Percentiles rank a stretch among this genome's conserved stretches.
Conservation (phyloP, 2,329 filamentous ascomycete genomes). For the Fusarium nurragi region DNA sequence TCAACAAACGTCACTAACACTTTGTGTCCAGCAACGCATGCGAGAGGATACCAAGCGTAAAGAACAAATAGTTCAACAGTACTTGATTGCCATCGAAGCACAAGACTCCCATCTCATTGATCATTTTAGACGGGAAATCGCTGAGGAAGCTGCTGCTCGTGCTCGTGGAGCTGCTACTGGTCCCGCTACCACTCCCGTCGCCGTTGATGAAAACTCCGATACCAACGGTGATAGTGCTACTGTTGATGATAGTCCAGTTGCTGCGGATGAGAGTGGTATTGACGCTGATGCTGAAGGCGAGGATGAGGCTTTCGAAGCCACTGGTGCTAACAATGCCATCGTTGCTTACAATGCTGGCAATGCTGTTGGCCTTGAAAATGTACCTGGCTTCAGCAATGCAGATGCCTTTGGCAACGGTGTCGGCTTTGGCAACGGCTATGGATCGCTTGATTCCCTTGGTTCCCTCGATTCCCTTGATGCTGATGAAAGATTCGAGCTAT, state of each 20-base stretch:
- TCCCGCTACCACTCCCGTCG: not conserved
- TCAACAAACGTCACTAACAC: not conserved
- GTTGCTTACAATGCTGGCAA: not conserved
- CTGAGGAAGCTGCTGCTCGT: not conserved
- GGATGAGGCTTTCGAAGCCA: not conserved
- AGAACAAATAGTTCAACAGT: not conserved
- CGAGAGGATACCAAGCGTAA: not conserved
- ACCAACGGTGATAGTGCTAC: not conserved
- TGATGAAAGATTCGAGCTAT: not conserved
- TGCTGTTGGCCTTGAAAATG: not conserved
- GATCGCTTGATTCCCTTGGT: too few relatives aligned
- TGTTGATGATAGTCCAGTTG: not conserved
- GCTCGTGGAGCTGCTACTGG: too few relatives aligned
- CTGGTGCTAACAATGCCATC: not conserved
- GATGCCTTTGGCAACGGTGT: too few relatives aligned
- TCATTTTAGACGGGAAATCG: not conserved
- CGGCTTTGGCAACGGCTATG: not conserved
- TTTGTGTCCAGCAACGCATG: not conserved
- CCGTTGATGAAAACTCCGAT: not conserved
- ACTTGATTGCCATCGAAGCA: not conserved
- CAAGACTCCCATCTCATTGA: slow-evolving; percentile 5
- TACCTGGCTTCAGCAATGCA: not conserved
- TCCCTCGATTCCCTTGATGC: too few relatives aligned
- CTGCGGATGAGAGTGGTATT: not conserved
- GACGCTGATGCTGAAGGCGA: not conserved